A percentile compares a stretch with the other conserved stretches of the same genome.
Evolutionary conservation across 192 early-diverging fungal species (phyloP).

Genomic region (Paraglomus occultum): DNA sequence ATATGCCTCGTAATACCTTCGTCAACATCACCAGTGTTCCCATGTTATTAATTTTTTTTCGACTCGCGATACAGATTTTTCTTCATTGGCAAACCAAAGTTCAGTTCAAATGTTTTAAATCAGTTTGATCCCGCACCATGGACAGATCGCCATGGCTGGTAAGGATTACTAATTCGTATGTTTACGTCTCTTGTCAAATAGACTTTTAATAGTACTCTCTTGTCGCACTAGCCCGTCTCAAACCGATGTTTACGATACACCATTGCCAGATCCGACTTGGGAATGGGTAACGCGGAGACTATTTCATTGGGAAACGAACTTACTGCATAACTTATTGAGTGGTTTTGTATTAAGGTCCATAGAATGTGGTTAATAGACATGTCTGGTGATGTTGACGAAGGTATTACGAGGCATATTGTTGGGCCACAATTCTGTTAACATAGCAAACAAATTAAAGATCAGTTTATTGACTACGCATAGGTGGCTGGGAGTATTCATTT

Average conservation of each 20-base stretch:
- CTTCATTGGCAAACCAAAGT: constrained; percentile 42
- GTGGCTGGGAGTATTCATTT: constrained; percentile 57
- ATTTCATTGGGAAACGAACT: background rate
- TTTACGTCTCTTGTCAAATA: background rate
- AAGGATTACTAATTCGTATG: constrained; percentile 31
- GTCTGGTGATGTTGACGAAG: constrained; percentile 60
- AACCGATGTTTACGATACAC: constrained; percentile 48
- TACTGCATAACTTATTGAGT: background rate
- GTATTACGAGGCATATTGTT: constrained; percentile 9
- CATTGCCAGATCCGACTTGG: constrained; percentile 54
- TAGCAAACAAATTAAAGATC: background rate
- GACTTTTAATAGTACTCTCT: background rate
- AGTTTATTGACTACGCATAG: constrained; percentile 16
- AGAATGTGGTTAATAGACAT: constrained; percentile 59
- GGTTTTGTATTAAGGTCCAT: constrained; percentile 30
- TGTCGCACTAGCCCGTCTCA: constrained; percentile 36
- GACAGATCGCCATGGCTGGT: constrained; percentile 37
- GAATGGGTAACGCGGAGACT: constrained; percentile 45
- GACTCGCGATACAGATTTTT: constrained; percentile 1
- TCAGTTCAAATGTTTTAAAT: constrained; percentile 52
- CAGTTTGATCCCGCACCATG: constrained; percentile 56
- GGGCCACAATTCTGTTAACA: background rate
- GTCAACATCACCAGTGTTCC: constrained; percentile 35
- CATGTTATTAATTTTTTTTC: background rate
- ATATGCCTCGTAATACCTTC: constrained; percentile 33